These are phyloP conservation scores for Plasmodium adleri DNA, from an alignment of 169 alveolate genomes.

Conservation along the genomic window DNA sequence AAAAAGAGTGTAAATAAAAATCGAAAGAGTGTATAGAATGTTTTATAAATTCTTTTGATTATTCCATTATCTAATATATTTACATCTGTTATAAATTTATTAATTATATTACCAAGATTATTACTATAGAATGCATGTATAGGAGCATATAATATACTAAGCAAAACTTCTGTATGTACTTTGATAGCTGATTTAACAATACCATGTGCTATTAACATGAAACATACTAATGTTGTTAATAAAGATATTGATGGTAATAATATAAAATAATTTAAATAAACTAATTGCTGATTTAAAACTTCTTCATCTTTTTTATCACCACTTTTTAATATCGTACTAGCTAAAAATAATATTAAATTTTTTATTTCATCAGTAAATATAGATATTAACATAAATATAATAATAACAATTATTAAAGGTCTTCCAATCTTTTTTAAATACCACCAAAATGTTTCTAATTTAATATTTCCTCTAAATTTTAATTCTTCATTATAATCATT, in stretches of 20 bases:
- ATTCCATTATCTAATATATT: constrained; percentile 80
- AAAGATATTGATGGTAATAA: constrained; percentile 53
- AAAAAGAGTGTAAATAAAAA: constrained; percentile 58
- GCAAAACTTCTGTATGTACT: constrained; percentile 76
- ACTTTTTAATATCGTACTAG: constrained; percentile 22
- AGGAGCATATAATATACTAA: constrained; percentile 79
- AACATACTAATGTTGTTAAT: constrained; percentile 21
- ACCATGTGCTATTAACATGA: constrained; percentile 69
- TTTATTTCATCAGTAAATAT: constrained; percentile 63
- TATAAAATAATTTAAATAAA: constrained; percentile 17
- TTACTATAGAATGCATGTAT: constrained; percentile 80
- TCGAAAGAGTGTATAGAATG: constrained; percentile 66
- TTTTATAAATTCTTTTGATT: constrained; percentile 76
- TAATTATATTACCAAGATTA: constrained; percentile 79
- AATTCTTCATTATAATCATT: constrained; percentile 19
- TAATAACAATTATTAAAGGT: constrained; percentile 6
- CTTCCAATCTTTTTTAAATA: constrained; percentile 42
- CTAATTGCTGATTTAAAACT: neutral
- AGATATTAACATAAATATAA: constrained; percentile 36
- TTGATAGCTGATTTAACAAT: constrained; percentile 73
- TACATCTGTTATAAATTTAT: constrained; percentile 80
- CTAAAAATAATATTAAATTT: constrained; percentile 31
- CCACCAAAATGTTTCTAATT: constrained; percentile 63
- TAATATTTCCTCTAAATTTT: constrained; percentile 41
- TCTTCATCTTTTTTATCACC: constrained; percentile 16